Base-by-base conservation (phyloP, 2,329 filamentous ascomycete species). In the Talaromyces pinophilus region DNA sequence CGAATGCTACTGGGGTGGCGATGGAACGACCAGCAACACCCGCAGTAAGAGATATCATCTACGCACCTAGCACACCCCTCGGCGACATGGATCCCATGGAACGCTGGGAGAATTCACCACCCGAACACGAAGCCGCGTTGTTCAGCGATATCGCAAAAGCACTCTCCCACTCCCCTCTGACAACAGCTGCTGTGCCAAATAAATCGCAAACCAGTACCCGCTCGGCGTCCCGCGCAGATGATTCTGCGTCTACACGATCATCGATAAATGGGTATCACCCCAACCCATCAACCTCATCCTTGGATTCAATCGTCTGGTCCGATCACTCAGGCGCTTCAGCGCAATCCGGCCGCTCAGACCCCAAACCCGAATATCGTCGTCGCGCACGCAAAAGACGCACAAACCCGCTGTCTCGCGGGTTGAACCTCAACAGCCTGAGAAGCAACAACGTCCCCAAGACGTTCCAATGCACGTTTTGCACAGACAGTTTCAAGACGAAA, bases 401-500 rank as follows among this genome's bases (percentile, higher is more conserved):
- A 5, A 63, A 66, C 30, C 52, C 60, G 5, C 22, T 62, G 5
- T 48, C 50, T 13, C 64, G 64, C 3, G 64, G 46, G 13, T 17
- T 52, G 13, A 52, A 52, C 10, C 25, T 54, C 22, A 62, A 66
- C 25, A 59, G 28, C 13, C 22, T 66, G 10, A 50, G 52, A 25
- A 30, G 25, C 38, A 50, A 50, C 30, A 59, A 54, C 17, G 50
- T 52, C 0, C 64, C 64, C 19, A 63, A 66, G 42, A 66, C 59
- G 3, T 66, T 62, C 17, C 81, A 83, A 62, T 83, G 81, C 69
- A 83, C 81, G 0, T 83, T 83, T 70, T 83, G 81, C 69, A 80
- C 78, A 5, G 81, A 82, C 57, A 77, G 76, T 0, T 83, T 83
- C 71, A 75, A 76, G 42, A 78, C 78, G 2, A 83, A 83, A 62